These are phyloP conservation scores for Yamadazyma dushanensis DNA, from an alignment of 1,139 yeast species.

Conservation along the genomic window DNA sequence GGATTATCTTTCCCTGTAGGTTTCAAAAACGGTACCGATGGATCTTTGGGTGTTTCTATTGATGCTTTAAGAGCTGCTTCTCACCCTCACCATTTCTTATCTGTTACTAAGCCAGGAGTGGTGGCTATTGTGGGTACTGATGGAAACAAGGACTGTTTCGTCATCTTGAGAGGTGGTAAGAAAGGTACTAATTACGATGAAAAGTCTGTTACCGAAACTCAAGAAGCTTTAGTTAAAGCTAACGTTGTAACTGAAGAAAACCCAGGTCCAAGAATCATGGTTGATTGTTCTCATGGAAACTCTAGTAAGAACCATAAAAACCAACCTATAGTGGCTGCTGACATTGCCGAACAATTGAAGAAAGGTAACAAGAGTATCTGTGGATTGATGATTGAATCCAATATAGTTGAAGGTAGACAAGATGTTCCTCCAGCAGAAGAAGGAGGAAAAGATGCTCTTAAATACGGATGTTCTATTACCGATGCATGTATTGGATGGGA, in stretches of 20 bases:
- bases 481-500: slow-evolving; percentile 96
- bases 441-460: slow-evolving; percentile 70
- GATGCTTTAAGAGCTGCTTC: slow-evolving; percentile 95
- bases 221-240: slow-evolving; percentile 60
- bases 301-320: slow-evolving; percentile 86
- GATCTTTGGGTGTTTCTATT: slow-evolving; percentile 86
- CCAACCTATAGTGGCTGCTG: slow-evolving; percentile 89
- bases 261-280: slow-evolving; percentile 76
- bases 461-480: slow-evolving; percentile 92
- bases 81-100: slow-evolving; percentile 92
- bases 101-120: slow-evolving; percentile 93
- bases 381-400: slow-evolving; percentile 96
- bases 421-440: slow-evolving; percentile 61
- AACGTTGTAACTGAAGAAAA: slow-evolving; percentile 48
- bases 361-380: slow-evolving; percentile 78
- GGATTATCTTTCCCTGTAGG: slow-evolving; percentile 98
- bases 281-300: slow-evolving; percentile 97
- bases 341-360: slow-evolving; percentile 72
- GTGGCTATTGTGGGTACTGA: slow-evolving; percentile 95
- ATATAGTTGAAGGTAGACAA: slow-evolving; percentile 89
- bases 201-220: slow-evolving; percentile 66
- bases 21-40: slow-evolving; percentile 98
- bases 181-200: slow-evolving; percentile 89
- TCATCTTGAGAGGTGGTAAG: slow-evolving; percentile 94
- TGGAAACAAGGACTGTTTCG: slow-evolving; percentile 88